Evolutionary conservation across 192 early-diverging fungal genomes (phyloP).

Genomic region (Rhizophagus prolifer): DNA sequence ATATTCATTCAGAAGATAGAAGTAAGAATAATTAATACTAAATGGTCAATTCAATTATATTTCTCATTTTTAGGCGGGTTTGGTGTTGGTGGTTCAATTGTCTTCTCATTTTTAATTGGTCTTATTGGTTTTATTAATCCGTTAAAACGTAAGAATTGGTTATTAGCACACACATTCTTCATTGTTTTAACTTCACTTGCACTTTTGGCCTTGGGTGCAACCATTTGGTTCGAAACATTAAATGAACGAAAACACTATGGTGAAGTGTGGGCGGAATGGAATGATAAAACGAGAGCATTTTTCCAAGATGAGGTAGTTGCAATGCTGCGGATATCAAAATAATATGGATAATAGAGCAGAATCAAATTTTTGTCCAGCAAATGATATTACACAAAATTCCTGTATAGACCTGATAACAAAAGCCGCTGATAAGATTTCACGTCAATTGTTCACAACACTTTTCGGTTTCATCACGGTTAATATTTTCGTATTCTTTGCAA

Average conservation of each 20-base stretch:
- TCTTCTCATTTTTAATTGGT: slow-evolving; percentile 1
- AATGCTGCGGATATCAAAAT: slow-evolving; percentile 39
- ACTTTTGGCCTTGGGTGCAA: slow-evolving; percentile 37
- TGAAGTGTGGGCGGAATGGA: slow-evolving; percentile 33
- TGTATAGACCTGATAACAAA: slow-evolving; percentile 35
- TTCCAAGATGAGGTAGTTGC: slow-evolving; percentile 42
- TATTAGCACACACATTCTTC: slow-evolving; percentile 1
- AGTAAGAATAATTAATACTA: background rate
- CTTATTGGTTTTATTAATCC: background rate
- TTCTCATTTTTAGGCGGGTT: slow-evolving; percentile 2
- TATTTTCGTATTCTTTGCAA: slow-evolving; percentile 37
- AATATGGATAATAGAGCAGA: slow-evolving; percentile 1
- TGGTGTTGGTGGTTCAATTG: background rate
- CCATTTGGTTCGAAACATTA: slow-evolving; percentile 46
- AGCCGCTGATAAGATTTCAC: slow-evolving; percentile 31
- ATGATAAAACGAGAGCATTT: slow-evolving; percentile 8
- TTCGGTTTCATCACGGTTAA: slow-evolving; percentile 43
- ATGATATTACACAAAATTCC: slow-evolving; percentile 9
- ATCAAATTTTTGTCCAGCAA: slow-evolving; percentile 26
- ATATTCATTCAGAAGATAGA: background rate
- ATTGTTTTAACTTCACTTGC: slow-evolving; percentile 22
- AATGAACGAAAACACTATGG: slow-evolving; percentile 34
- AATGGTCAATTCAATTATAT: background rate
- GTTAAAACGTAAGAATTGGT: slow-evolving; percentile 17
- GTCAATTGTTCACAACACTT: slow-evolving; percentile 41